Evolutionary conservation across 129 eudicot species (phyloP), one percentile per base, ranked within the genome.

Genomic region (Rutidosis leptorrhynchoides): DNA sequence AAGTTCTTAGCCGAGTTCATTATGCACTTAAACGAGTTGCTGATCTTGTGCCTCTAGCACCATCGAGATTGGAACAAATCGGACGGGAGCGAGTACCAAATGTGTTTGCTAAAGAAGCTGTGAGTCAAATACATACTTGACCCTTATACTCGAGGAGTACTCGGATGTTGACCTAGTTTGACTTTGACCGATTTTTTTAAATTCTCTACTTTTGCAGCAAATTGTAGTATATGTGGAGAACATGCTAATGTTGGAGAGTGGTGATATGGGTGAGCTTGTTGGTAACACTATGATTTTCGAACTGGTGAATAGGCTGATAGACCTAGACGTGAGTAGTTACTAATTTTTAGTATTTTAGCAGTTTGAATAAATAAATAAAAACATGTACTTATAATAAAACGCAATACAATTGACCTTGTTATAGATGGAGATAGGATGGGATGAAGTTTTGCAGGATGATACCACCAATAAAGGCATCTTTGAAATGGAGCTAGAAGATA

Each of bases 341-440:
- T 12, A 17, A 22, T 26, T 57, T 49, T n/a, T 43, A 17, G 10
- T 54, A 57, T 54, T 14, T 16, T 55, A 21, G 6, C 33, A 5
- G 48, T 58, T 64, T 29, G 42, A 48, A 28, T 55, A 17, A 52
- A 16, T n/a, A n/a, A n/a, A n/a, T n/a, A n/a, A n/a, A 54, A 62
- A 37, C 5, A n/a, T 2, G 2, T 65, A 16, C 51, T 68, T 28
- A 43, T 64, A 29, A 51, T 43, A 43, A 33, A 12, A 29, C 3
- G 3, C 57, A 2, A 65, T 76, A 51, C 26, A 19, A 14, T 20
- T 67, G 67, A 67, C 21, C 24, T 67, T 70, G 19, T 58, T 81
- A 51, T 72, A 92, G 98, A 77, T 88, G 83, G 90, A 86, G 71
- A 85, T 93, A 69, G 82, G 84, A 33, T 93, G 98, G 98, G 95